phyloP scores from a whole-genome alignment of 805 yeast genomes.

The Saccharomycopsis sp. region DNA sequence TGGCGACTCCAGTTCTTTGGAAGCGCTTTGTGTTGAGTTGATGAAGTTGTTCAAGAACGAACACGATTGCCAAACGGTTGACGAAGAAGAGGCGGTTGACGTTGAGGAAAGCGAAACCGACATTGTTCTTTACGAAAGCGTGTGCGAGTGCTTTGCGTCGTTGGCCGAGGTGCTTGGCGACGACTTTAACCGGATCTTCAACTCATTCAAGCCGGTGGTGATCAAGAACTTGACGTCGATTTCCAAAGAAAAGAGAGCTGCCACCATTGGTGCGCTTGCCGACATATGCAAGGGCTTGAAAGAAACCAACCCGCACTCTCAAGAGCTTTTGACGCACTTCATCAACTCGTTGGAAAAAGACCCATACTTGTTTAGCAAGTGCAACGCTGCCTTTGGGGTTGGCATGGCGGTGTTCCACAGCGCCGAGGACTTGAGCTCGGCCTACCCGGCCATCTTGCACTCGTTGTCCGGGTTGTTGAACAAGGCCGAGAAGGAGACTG shows the following conservation, averaged over 20 bases:
- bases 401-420: constrained; percentile 59
- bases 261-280: constrained; percentile 83
- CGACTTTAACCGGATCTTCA: constrained; percentile 68
- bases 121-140: constrained; percentile 72
- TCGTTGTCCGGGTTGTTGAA: constrained; percentile 62
- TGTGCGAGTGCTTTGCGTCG: constrained; percentile 75
- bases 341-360: constrained; percentile 61
- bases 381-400: constrained; percentile 93
- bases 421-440: constrained; percentile 44
- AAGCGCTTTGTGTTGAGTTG: constrained; percentile 59
- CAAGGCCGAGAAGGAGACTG: constrained; percentile 68
- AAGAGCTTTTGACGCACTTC: constrained; percentile 64
- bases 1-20: constrained; percentile 50
- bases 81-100: constrained; percentile 54
- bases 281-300: constrained; percentile 77
- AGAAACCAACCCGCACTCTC: constrained; percentile 51
- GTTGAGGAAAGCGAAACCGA: constrained; percentile 48
- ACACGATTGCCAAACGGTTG: constrained; percentile 78
- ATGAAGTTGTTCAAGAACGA: constrained; percentile 68
- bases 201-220: constrained; percentile 59
- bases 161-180: constrained; percentile 69
- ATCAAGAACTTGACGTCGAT: constrained; percentile 48
- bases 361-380: constrained; percentile 78
- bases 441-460: constrained; percentile 60
- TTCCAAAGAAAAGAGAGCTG: constrained; percentile 66